Evolutionary conservation across 768 basidiomycete species (phyloP).

Genomic region (Tephrocybe sp.): DNA sequence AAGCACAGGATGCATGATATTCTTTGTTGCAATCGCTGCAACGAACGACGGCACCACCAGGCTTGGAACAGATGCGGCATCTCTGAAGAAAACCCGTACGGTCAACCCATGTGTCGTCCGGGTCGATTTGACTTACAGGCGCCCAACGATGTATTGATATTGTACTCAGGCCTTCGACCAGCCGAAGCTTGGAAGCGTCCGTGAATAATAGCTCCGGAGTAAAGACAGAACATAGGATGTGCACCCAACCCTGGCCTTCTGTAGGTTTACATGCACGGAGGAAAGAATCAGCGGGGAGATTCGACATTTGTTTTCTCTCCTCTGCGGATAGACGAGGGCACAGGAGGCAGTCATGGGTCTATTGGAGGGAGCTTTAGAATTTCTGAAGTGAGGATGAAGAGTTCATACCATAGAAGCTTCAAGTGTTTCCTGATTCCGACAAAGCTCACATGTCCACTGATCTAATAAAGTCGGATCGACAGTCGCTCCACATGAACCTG

Average conservation of each 20-base stretch:
- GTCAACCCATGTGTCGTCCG: background rate
- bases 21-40: slow-evolving; percentile 81
- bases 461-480: slow-evolving; percentile 63
- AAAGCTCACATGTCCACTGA: slow-evolving; percentile 85
- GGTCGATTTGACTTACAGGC: slow-evolving; percentile 46
- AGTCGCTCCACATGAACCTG: slow-evolving; percentile 68
- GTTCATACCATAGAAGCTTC: slow-evolving; percentile 77
- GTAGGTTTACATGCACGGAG: slow-evolving; percentile 84
- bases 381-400: slow-evolving; percentile 1
- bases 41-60: slow-evolving; percentile 75
- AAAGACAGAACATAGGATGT: slow-evolving; percentile 87
- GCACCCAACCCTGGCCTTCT: slow-evolving; percentile 91
- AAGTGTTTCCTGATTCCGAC: slow-evolving; percentile 75
- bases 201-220: slow-evolving; percentile 82
- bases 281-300: slow-evolving; percentile 57
- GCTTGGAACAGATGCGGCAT: slow-evolving; percentile 71
- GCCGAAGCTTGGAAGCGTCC: slow-evolving; percentile 65
- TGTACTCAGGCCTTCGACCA: slow-evolving; percentile 84
- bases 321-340: slow-evolving; percentile 65
- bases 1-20: slow-evolving; percentile 90
- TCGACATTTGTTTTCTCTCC: slow-evolving; percentile 42
- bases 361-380: slow-evolving; percentile 5
- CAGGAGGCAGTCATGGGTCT: slow-evolving; percentile 84
- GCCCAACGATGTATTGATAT: slow-evolving; percentile 72
- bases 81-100: slow-evolving; percentile 38